Percentiles rank a stretch among this genome's conserved stretches.
Evolutionary conservation across 805 yeast species (phyloP).

Genomic region (Komagataella pastoris): DNA sequence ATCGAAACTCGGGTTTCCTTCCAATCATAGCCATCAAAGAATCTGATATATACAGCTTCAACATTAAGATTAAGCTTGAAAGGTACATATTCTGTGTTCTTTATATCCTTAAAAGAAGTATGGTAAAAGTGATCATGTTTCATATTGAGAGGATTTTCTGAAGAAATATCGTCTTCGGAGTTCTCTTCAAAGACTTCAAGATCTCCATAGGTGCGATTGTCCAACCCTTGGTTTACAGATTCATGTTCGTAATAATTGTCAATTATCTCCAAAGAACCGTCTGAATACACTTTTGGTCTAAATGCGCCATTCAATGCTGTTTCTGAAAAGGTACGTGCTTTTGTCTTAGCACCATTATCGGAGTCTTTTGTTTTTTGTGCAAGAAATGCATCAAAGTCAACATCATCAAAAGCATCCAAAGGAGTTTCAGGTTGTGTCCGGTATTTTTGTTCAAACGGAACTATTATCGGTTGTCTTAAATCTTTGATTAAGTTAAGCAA

Average conservation of each 20-base stretch:
- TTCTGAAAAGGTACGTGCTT: constrained; percentile 6
- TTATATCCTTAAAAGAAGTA: background rate
- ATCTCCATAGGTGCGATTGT: background rate
- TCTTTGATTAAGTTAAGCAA: constrained; percentile 56
- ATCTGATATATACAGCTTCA: constrained; percentile 26
- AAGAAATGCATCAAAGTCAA: constrained; percentile 22
- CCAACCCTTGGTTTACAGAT: background rate
- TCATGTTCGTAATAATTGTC: background rate
- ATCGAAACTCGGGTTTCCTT: constrained; percentile 58
- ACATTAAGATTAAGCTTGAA: constrained; percentile 16
- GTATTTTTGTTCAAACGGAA: constrained; percentile 48
- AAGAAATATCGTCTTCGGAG: constrained; percentile 6
- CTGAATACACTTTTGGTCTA: background rate
- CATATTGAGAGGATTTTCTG: background rate
- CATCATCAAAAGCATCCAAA: constrained; percentile 25
- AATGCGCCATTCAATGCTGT: constrained; percentile 2
- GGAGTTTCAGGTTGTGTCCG: constrained; percentile 20
- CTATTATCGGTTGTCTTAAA: constrained; percentile 52
- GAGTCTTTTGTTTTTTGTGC: constrained; percentile 8
- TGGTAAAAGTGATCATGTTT: constrained; percentile 1
- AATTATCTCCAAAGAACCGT: background rate
- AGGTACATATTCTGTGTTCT: background rate
- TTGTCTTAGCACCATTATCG: constrained; percentile 4
- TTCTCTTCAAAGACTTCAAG: background rate
- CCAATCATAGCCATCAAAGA: constrained; percentile 94